phyloP scores from a whole-genome alignment of 768 basidiomycete species.

The Calocera viscosa region DNA sequence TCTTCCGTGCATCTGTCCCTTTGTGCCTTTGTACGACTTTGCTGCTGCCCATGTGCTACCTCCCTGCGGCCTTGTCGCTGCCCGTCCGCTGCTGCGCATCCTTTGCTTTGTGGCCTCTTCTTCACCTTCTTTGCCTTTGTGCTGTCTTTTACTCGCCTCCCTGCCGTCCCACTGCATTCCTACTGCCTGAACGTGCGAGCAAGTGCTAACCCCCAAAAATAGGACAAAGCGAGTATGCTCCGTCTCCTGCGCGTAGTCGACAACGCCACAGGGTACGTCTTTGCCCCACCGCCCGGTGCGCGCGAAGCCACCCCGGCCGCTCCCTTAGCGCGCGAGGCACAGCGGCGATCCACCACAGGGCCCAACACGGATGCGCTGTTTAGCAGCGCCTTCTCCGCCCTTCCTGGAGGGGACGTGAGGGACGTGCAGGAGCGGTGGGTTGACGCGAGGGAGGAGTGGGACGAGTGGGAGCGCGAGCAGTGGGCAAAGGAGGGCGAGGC shows the following conservation, averaged over 20 bases:
- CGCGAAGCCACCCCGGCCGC: constrained; percentile 21
- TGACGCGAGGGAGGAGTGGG: constrained; percentile 70
- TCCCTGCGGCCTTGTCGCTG: too few relatives aligned
- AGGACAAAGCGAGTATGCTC: constrained; percentile 95
- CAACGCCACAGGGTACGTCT: constrained; percentile 84
- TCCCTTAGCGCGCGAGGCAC: constrained; percentile 31
- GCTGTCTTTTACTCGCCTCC: too few relatives aligned
- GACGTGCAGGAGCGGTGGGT: constrained; percentile 92
- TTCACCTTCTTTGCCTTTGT: too few relatives aligned
- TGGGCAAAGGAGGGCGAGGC: constrained; percentile 67
- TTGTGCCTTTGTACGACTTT: too few relatives aligned
- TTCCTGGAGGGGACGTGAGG: constrained; percentile 31
- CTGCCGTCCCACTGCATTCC: too few relatives aligned
- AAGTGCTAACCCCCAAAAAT: too few relatives aligned
- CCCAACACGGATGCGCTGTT: constrained; percentile 61
- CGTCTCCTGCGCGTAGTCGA: constrained; percentile 74
- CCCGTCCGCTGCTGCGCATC: too few relatives aligned
- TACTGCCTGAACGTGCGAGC: too few relatives aligned
- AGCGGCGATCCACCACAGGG: constrained; percentile 16
- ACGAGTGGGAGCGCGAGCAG: constrained; percentile 61
- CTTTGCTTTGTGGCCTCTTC: too few relatives aligned
- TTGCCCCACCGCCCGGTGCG: constrained; percentile 44
- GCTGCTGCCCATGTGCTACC: too few relatives aligned
- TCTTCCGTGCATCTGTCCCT: too few relatives aligned
- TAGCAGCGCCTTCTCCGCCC: constrained; percentile 37